Percentiles rank a stretch among this genome's conserved stretches.
Evolutionary conservation across 169 alveolate species (phyloP).

Genomic region (Plasmodium inui): DNA sequence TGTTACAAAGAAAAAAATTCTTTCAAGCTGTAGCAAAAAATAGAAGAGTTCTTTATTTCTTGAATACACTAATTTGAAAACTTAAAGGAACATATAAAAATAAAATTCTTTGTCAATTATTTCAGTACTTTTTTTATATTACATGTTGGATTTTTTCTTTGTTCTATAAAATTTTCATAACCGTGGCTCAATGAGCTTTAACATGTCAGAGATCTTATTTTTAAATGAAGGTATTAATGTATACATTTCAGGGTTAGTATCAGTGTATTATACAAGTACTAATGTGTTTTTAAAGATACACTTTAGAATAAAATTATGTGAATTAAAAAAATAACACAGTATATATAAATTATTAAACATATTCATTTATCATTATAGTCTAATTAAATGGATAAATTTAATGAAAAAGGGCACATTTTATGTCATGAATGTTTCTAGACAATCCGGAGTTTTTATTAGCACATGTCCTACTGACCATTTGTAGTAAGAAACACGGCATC

Average conservation of each 20-base stretch:
- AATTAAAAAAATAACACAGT: neutral
- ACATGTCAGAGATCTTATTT: neutral
- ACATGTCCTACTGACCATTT: neutral
- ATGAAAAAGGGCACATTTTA: neutral
- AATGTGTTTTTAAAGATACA: neutral
- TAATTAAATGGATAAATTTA: neutral
- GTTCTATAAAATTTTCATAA: neutral
- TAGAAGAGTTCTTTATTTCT: neutral
- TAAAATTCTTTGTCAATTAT: neutral
- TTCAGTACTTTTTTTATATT: neutral
- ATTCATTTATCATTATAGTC: neutral
- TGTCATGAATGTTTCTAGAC: neutral
- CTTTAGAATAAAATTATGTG: neutral
- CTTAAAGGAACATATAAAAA: neutral
- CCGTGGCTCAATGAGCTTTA: neutral
- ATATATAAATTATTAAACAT: neutral
- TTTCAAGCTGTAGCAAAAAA: neutral
- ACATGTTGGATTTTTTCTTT: neutral
- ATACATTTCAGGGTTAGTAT: neutral
- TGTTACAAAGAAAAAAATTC: neutral
- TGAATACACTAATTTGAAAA: neutral
- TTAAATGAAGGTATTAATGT: neutral
- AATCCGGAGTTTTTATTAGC: neutral
- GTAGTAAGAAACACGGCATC: neutral
- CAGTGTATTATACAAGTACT: neutral